Percentiles rank a stretch among this genome's conserved stretches.
Conservation (phyloP, 345 rosid species). For the Erysimum cheiranthoides region DNA sequence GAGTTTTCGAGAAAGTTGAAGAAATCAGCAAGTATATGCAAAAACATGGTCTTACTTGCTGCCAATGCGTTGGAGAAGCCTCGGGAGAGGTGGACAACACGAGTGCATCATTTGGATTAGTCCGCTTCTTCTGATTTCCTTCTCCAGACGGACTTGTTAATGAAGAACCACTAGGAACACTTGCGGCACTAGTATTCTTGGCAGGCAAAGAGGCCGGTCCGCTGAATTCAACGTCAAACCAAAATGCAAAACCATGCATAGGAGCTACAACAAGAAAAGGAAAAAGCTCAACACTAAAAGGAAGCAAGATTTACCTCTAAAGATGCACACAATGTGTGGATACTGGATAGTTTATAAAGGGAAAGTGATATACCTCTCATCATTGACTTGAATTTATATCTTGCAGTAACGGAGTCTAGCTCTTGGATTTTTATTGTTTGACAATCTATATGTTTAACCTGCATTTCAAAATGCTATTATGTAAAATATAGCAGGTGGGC, state of each 20-base stretch:
- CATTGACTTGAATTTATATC: constrained; percentile 84
- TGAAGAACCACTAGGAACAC: constrained; percentile 48
- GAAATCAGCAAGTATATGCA: constrained; percentile 4
- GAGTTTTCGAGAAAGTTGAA: neutral
- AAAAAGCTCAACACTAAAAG: constrained; percentile 31
- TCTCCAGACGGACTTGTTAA: constrained; percentile 53
- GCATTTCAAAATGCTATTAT: constrained; percentile 38
- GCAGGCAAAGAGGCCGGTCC: constrained; percentile 56
- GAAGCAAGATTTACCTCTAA: constrained; percentile 22
- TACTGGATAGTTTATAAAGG: neutral
- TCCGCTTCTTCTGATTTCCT: constrained; percentile 67
- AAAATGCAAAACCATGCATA: constrained; percentile 96
- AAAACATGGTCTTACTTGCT: constrained; percentile 67
- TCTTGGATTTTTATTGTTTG: constrained; percentile 72
- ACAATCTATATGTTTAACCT: constrained; percentile 93
- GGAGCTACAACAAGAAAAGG: constrained; percentile 66
- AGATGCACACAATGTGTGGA: constrained; percentile 4
- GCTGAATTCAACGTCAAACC: constrained; percentile 95
- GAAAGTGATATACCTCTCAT: constrained; percentile 74
- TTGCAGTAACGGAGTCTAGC: constrained; percentile 80
- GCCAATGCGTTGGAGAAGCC: constrained; percentile 96
- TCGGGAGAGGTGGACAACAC: constrained; percentile 93
- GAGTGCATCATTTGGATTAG: constrained; percentile 69
- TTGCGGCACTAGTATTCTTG: constrained; percentile 41
- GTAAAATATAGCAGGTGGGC: constrained; percentile 1